phyloP scores from a whole-genome alignment of 1,139 yeast genomes.

The Taphrina pruni region DNA sequence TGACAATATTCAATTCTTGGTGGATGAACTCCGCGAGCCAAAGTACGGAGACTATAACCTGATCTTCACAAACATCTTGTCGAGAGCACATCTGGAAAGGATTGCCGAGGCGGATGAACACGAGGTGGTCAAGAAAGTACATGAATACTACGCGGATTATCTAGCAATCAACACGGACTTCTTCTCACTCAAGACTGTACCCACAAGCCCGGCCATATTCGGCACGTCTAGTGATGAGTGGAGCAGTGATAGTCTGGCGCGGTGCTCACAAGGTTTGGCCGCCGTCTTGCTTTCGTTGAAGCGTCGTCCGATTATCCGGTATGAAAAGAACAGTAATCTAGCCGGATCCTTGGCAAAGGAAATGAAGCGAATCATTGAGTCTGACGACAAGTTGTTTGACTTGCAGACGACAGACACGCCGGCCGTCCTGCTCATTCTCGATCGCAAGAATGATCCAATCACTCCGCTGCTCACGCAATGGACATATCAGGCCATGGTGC shows the following conservation, averaged over 20 bases:
- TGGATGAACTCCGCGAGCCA: constrained; percentile 74
- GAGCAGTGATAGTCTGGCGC: constrained; percentile 60
- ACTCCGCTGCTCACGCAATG: constrained; percentile 93
- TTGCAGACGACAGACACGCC: constrained; percentile 65
- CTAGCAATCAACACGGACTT: constrained; percentile 72
- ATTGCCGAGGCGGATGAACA: constrained; percentile 89
- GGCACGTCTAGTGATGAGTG: constrained; percentile 53
- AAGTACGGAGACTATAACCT: constrained; percentile 78
- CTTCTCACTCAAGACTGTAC: constrained; percentile 56
- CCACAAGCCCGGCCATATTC: constrained; percentile 49
- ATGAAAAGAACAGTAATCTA: constrained; percentile 68
- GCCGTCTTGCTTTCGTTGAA: constrained; percentile 76
- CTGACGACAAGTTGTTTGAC: constrained; percentile 66
- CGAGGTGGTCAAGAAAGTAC: constrained; percentile 75
- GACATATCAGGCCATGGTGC: constrained; percentile 98
- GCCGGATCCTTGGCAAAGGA: constrained; percentile 64
- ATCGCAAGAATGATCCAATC: constrained; percentile 85
- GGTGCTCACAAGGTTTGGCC: constrained; percentile 60
- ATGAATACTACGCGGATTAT: constrained; percentile 86
- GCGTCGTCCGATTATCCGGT: constrained; percentile 76
- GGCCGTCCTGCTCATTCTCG: constrained; percentile 78
- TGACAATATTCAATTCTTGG: constrained; percentile 64
- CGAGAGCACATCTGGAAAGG: constrained; percentile 78
- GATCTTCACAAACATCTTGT: constrained; percentile 73
- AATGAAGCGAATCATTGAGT: constrained; percentile 50